phyloP scores from a whole-genome alignment of 1,284 basidiomycete genomes.

The Pseudozyma sp. region DNA sequence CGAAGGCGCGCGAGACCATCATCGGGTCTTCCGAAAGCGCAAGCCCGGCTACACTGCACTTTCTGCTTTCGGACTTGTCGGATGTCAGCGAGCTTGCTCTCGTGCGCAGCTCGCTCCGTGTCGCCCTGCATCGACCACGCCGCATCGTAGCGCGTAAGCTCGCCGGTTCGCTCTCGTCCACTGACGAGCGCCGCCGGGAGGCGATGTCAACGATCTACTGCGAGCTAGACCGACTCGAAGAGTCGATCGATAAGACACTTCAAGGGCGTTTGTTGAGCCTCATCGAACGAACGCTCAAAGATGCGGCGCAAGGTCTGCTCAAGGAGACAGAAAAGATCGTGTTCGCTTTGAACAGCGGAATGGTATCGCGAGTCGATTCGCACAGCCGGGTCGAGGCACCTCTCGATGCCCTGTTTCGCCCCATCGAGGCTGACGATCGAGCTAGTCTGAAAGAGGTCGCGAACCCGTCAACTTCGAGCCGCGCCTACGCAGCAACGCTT shows the following conservation, averaged over 20 bases:
- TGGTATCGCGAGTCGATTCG: not conserved
- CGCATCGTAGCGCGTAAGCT: conserved; percentile 32
- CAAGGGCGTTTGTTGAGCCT: conserved; percentile 29
- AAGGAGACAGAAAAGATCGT: conserved; percentile 7
- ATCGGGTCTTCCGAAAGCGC: conserved; percentile 9
- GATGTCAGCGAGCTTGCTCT: conserved; percentile 27
- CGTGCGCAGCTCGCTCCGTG: conserved; percentile 23
- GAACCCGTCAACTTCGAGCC: conserved; percentile 8
- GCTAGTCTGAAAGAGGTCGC: not conserved
- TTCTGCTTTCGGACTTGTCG: conserved; percentile 21
- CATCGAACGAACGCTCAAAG: conserved; percentile 20
- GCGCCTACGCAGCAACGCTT: conserved; percentile 10
- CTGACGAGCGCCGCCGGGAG: conserved; percentile 7
- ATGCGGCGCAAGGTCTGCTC: conserved; percentile 25
- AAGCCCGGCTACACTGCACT: conserved; percentile 13
- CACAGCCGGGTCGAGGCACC: conserved; percentile 10
- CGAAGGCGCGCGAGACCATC: conserved; percentile 32
- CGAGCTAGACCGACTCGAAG: conserved; percentile 24
- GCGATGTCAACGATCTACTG: conserved; percentile 10
- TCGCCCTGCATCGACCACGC: conserved; percentile 18
- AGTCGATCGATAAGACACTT: conserved; percentile 23
- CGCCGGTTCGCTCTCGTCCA: not conserved
- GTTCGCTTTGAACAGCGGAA: not conserved
- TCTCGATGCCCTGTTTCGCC: conserved; percentile 28
- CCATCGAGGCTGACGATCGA: conserved; percentile 4